Conservation (phyloP, 148 eudicot genomes). For the Spergularia marina region DNA sequence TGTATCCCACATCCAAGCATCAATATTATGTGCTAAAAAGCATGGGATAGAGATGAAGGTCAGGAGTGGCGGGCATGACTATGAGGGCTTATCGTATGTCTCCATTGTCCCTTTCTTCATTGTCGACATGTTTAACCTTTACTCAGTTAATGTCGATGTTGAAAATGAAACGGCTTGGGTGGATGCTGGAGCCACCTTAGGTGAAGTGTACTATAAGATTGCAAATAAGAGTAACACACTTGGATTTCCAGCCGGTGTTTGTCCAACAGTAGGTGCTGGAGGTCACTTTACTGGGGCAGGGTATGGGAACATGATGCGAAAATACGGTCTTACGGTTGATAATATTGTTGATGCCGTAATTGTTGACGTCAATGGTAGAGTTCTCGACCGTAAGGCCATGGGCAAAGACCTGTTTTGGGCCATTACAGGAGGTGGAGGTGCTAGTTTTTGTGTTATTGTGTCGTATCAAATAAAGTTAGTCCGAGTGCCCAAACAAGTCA, state of each 20-base stretch:
- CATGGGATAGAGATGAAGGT: constrained; percentile 15
- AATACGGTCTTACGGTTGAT: constrained; percentile 21
- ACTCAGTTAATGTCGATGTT: constrained; percentile 9
- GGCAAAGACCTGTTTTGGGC: constrained; percentile 27
- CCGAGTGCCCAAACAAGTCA: constrained; percentile 11
- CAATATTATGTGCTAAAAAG: constrained; percentile 14
- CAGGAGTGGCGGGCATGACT: constrained; percentile 17
- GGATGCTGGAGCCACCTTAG: constrained; percentile 20
- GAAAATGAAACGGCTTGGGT: constrained; percentile 18
- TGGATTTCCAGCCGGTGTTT: constrained; percentile 22
- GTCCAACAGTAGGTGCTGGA: constrained; percentile 26
- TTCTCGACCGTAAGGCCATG: constrained; percentile 20
- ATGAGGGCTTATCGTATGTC: constrained; percentile 16
- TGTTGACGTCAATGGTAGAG: constrained; percentile 20
- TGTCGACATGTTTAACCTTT: constrained; percentile 19
- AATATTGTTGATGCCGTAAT: constrained; percentile 16
- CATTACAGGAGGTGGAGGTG: constrained; percentile 17
- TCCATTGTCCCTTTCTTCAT: constrained; percentile 22
- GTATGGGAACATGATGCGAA: constrained; percentile 24
- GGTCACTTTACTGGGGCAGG: constrained; percentile 25
- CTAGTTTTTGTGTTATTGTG: constrained; percentile 21
- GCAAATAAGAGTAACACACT: constrained; percentile 11
- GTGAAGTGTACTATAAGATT: constrained; percentile 19
- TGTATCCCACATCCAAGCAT: constrained; percentile 17
- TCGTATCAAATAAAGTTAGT: constrained; percentile 18